These are phyloP conservation scores for Rehmannia glutinosa DNA, from an alignment of 257 asterid genomes.

Conservation along the genomic window DNA sequence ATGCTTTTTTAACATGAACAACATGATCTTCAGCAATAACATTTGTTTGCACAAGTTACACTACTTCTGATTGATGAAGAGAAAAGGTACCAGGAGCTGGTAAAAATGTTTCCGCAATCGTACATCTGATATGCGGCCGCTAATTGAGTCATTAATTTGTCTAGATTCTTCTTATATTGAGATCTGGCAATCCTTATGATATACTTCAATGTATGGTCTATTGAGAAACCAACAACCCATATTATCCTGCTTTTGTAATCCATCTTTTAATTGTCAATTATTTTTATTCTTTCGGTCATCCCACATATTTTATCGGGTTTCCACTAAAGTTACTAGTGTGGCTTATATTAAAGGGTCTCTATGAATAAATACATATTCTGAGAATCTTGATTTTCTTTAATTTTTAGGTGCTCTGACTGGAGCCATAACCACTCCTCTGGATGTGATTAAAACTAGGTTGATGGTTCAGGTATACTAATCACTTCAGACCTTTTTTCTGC, in stretches of 20 bases:
- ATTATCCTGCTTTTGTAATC: background rate
- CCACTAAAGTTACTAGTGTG: background rate
- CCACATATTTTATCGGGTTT: no score
- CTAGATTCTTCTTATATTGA: no score
- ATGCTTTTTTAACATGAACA: background rate
- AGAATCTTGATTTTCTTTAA: constrained; percentile 7
- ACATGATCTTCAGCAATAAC: background rate
- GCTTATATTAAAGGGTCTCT: background rate
- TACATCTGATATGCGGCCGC: no score
- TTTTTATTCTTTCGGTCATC: background rate
- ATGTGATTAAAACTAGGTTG: constrained; percentile 93
- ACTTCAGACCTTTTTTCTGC: background rate
- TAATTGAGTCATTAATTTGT: no score
- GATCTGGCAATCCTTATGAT: no score
- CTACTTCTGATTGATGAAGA: no score
- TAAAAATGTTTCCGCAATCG: no score
- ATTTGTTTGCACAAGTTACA: no score
- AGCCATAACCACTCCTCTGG: constrained; percentile 95
- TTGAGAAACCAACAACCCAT: no score
- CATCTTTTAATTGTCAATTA: background rate
- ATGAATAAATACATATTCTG: background rate
- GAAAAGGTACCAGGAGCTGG: background rate
- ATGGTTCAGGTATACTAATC: constrained; percentile 77
- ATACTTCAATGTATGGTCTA: no score
- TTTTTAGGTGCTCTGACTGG: constrained; percentile 87